Base-by-base conservation (phyloP, 345 rosid species). In the Excoecaria agallocha region DNA sequence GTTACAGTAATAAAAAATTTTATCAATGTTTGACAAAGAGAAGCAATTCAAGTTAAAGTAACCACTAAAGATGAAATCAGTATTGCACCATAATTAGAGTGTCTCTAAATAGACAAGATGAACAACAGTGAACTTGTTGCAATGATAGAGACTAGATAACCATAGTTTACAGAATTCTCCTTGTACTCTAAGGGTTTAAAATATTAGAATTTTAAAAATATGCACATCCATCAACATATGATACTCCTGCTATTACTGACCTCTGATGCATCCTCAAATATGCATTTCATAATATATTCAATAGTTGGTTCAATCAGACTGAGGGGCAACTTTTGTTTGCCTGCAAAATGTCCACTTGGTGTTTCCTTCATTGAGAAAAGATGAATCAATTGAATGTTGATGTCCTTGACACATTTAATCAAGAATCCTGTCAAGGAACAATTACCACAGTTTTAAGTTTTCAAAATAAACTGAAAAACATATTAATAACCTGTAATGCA, bases 231-330 rank as follows among this genome's bases (percentile, higher is more conserved):
- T 58, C 49, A 65, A 13, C 7, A 46, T 2, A 51, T 58, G 48
- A 39, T 68, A 46, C 52, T 68, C 61, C 62, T 17, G 70, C 58
- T 66, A 49, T 62, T 59, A 86, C 91, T 82, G 75, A 94, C 98
- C 97, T 85, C 84, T 71, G 91, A 81, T 72, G 80, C 85, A 78
- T 84, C 86, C 70, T 78, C 83, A 78, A 94, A 85, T 64, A 92
- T 78, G 89, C 85, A 80, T 77, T 85, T 89, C 87, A 90, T 77
- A 68, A 87, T 79, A 79, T 89, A 86, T 78, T 89, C 93, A 69
- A 94, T 82, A 48, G 93, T 75, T 72, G 98, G 97, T 76, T 92
- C 98, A 82, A 94, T 85, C 87, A 92, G 80, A 76, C 74, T 82
- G 80, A 89, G 82, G 75, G 88, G 87, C 82, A 84, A 70, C 77